Percentiles rank a stretch among this genome's conserved stretches.
Evolutionary conservation across 345 rosid species (phyloP).

Genomic region (Melaleuca quinquenervia): DNA sequence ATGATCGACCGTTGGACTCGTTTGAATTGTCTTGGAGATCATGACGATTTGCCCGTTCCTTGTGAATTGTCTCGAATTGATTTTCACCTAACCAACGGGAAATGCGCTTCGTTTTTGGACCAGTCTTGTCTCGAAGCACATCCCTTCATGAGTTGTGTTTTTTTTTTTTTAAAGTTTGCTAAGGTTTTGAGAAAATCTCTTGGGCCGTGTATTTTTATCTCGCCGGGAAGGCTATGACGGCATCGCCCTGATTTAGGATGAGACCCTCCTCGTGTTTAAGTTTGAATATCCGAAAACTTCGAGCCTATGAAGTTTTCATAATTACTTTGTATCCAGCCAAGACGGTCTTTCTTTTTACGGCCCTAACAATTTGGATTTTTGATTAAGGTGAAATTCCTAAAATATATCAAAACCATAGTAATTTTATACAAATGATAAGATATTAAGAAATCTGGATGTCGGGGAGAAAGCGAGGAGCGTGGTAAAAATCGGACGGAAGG

Average conservation of each 20-base stretch:
- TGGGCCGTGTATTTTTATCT: rapidly evolving
- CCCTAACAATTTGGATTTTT: not conserved
- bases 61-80: not conserved
- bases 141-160: rapidly evolving
- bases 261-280: rapidly evolving
- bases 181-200: not conserved
- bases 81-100: no score
- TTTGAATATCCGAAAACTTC: not conserved
- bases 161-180: not conserved
- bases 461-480: not conserved
- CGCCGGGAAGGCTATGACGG: rapidly evolving
- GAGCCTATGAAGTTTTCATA: no score
- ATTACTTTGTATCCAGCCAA: no score
- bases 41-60: not conserved
- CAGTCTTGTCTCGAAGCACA: rapidly evolving
- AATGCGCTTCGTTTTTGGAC: not conserved
- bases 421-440: not conserved
- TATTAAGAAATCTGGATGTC: not conserved
- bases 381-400: not conserved
- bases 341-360: rapidly evolving
- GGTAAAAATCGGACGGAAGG: not conserved
- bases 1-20: not conserved
- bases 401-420: not conserved
- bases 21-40: not conserved
- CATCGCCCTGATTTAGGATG: not conserved